Evolutionary conservation across 2,329 filamentous ascomycete genomes (phyloP).

Genomic region (Allantophomopsis cytisporea): DNA sequence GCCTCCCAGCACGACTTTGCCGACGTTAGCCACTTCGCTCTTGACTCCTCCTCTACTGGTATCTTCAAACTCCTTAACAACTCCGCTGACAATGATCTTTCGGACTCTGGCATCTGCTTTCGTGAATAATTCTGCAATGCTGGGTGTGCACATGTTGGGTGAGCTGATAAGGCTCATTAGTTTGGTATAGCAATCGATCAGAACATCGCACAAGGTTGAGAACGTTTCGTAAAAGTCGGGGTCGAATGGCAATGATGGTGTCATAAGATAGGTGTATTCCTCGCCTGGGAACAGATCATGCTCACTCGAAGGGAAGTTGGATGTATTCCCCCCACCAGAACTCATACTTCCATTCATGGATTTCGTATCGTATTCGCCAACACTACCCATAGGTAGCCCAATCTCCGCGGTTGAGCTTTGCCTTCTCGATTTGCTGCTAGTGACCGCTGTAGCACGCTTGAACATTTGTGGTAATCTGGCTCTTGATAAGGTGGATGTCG

Average conservation of each 20-base stretch:
- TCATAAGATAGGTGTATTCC: slow-evolving; percentile 78
- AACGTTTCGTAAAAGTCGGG: slow-evolving; percentile 97
- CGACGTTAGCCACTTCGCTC: slow-evolving; percentile 71
- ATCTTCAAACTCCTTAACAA: slow-evolving; percentile 90
- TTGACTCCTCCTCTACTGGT: slow-evolving; percentile 63
- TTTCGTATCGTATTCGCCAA: slow-evolving; percentile 31
- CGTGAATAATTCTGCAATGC: slow-evolving; percentile 70
- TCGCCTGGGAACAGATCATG: slow-evolving; percentile 65
- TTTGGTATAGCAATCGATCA: slow-evolving; percentile 82
- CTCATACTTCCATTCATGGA: slow-evolving; percentile 24
- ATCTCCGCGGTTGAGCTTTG: slow-evolving; percentile 47
- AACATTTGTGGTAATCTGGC: slow-evolving; percentile 78
- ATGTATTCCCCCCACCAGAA: slow-evolving; percentile 18
- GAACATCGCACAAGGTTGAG: slow-evolving; percentile 83
- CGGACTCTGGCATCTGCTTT: slow-evolving; percentile 80
- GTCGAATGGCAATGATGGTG: slow-evolving; percentile 87
- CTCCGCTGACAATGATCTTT: slow-evolving; percentile 77
- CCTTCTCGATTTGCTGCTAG: slow-evolving; percentile 40
- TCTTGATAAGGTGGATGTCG: slow-evolving; percentile 56
- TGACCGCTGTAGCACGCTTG: slow-evolving; percentile 38
- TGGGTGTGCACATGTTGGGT: slow-evolving; percentile 55
- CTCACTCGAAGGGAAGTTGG: slow-evolving; percentile 38
- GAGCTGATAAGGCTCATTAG: slow-evolving; percentile 64
- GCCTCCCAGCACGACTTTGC: slow-evolving; percentile 80
- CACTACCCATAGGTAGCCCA: slow-evolving; percentile 32